phyloP scores from a whole-genome alignment of 805 yeast genomes.

The Yarrowia sp. region DNA sequence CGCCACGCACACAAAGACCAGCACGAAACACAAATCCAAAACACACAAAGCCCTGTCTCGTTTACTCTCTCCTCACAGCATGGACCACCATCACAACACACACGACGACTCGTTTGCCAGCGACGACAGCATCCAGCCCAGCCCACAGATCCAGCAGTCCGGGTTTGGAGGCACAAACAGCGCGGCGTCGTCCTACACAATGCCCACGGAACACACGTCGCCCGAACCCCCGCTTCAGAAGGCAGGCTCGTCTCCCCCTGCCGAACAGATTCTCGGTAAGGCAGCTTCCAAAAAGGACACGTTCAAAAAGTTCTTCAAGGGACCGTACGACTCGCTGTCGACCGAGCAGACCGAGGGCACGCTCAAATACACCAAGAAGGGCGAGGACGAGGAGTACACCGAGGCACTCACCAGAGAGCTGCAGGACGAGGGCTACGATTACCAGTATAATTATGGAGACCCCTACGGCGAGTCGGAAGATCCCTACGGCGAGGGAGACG shows the following conservation, averaged over 20 bases:
- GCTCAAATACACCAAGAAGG: slow-evolving; percentile 23
- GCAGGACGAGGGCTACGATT: slow-evolving; percentile 13
- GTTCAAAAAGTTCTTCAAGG: slow-evolving; percentile 30
- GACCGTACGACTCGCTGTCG: slow-evolving; percentile 23
- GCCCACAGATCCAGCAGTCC: slow-evolving; percentile 34
- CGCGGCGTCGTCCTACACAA: slow-evolving; percentile 19
- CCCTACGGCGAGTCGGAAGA: slow-evolving; percentile 6
- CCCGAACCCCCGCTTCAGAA: slow-evolving; percentile 14
- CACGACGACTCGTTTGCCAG: slow-evolving; percentile 12
- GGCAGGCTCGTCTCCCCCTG: slow-evolving; percentile 33
- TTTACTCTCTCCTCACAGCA: background rate
- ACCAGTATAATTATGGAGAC: slow-evolving; percentile 31
- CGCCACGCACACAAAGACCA: background rate
- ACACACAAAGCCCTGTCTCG: no score
- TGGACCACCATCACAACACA: background rate
- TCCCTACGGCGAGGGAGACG: background rate
- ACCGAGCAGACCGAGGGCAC: slow-evolving; percentile 16
- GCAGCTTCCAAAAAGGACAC: slow-evolving; percentile 19
- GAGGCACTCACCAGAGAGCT: slow-evolving; percentile 20
- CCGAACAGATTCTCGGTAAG: slow-evolving; percentile 32
- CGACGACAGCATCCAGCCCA: slow-evolving; percentile 40
- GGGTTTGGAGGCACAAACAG: slow-evolving; percentile 21
- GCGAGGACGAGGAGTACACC: slow-evolving; percentile 27
- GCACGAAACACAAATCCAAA: background rate
- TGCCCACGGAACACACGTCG: slow-evolving; percentile 28